These are phyloP conservation scores for Saccharum spontaneum DNA, from an alignment of 176 grass and related monocot genomes.

Conservation along the genomic window DNA sequence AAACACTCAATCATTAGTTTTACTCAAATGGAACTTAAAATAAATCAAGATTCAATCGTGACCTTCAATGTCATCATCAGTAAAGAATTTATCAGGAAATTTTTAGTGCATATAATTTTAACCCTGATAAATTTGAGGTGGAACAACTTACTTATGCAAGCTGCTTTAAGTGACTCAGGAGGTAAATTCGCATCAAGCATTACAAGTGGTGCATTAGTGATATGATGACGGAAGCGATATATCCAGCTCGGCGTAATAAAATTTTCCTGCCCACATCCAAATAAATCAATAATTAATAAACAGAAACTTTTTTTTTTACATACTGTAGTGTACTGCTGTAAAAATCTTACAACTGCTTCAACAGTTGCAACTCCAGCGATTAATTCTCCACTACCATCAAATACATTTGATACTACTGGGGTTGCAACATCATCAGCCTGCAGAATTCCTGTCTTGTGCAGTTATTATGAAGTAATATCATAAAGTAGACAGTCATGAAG, in stretches of 20 bases:
- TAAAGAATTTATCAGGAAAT: background rate
- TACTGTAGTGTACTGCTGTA: background rate
- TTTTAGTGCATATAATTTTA: background rate
- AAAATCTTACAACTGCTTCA: slow-evolving; percentile 83
- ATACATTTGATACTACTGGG: slow-evolving; percentile 86
- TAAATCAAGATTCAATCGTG: background rate
- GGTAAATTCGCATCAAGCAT: slow-evolving; percentile 97
- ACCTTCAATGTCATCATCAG: background rate
- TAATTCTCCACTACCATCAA: slow-evolving; percentile 73
- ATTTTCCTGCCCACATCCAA: slow-evolving; percentile 54
- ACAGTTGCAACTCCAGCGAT: slow-evolving; percentile 77
- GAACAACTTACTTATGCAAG: slow-evolving; percentile 68
- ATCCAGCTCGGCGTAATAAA: slow-evolving; percentile 79
- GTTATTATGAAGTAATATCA: slow-evolving; percentile 27
- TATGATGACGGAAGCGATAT: slow-evolving; percentile 52
- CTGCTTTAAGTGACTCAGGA: slow-evolving; percentile 61
- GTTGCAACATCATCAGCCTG: slow-evolving; percentile 57
- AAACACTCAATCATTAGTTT: background rate
- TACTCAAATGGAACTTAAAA: background rate
- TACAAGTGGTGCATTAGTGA: slow-evolving; percentile 65
- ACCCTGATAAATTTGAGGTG: background rate
- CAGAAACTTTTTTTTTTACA: background rate
- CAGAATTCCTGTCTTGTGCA: slow-evolving; percentile 78
- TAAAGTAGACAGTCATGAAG: slow-evolving; percentile 13
- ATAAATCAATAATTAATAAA: slow-evolving; percentile 24